Percentiles rank a stretch among this genome's conserved stretches.
Evolutionary conservation across 768 basidiomycete species (phyloP).

Genomic region (Lenzites betulinus): DNA sequence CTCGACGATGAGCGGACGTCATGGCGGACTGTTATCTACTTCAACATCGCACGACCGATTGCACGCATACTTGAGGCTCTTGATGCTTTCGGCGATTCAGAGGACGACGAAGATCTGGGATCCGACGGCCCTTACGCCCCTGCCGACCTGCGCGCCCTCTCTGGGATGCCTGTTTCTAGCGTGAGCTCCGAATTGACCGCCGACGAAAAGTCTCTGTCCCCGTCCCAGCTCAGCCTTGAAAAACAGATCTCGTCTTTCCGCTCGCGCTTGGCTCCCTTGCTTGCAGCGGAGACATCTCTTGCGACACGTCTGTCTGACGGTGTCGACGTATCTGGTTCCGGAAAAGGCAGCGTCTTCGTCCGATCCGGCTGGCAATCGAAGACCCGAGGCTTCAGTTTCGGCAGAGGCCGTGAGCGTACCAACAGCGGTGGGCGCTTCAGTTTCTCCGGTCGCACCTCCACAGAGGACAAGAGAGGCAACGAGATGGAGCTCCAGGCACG

Average conservation of each 20-base stretch:
- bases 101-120: slow-evolving; percentile 56
- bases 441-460: slow-evolving; percentile 30
- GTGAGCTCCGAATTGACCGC: not conserved
- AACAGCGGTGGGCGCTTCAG: slow-evolving; percentile 32
- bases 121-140: slow-evolving; percentile 35
- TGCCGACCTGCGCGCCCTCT: slow-evolving; percentile 3
- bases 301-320: slow-evolving; percentile 77
- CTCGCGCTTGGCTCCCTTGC: slow-evolving; percentile 57
- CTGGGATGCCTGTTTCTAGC: slow-evolving; percentile 13
- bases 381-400: slow-evolving; percentile 43
- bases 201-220: slow-evolving; percentile 15
- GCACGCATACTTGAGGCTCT: slow-evolving; percentile 38
- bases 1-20: slow-evolving; percentile 71
- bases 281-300: slow-evolving; percentile 61
- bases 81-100: slow-evolving; percentile 38
- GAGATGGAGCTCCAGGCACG: slow-evolving; percentile 34
- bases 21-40: slow-evolving; percentile 81
- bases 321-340: slow-evolving; percentile 71
- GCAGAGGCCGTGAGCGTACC: slow-evolving; percentile 35
- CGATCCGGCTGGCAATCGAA: slow-evolving; percentile 82
- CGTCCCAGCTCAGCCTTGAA: slow-evolving; percentile 24
- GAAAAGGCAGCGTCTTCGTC: slow-evolving; percentile 69
- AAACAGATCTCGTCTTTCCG: slow-evolving; percentile 43
- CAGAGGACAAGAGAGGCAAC: slow-evolving; percentile 23
- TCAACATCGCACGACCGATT: slow-evolving; percentile 60